These are phyloP conservation scores for Fusarium sp. DNA, from an alignment of 2,329 filamentous ascomycete species.

Conservation along the genomic window DNA sequence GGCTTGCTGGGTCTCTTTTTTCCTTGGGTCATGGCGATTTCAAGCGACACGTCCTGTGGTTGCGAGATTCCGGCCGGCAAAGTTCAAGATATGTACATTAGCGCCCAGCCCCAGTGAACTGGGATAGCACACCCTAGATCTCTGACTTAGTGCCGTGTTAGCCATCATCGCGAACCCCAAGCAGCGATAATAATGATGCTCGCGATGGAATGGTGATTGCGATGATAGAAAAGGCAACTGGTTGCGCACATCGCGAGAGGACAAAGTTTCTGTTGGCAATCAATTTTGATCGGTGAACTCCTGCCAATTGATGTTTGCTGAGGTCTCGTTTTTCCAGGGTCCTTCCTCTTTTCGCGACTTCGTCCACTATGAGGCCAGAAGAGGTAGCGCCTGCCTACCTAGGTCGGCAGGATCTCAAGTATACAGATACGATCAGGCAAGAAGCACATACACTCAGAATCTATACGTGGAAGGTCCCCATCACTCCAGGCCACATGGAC, in stretches of 20 bases:
- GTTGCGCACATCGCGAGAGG: not conserved
- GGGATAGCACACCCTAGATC: constrained; percentile 26
- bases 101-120: constrained; percentile 18
- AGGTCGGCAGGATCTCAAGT: not conserved
- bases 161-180: constrained; percentile 30
- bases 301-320: not conserved
- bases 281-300: not conserved
- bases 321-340: not conserved
- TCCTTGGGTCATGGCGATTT: constrained; percentile 25
- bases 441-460: not conserved
- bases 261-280: not conserved
- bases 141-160: constrained; percentile 1
- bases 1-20: constrained; percentile 9
- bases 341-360: not conserved
- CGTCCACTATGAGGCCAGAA: not conserved
- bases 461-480: not conserved
- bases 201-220: constrained; percentile 1
- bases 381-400: not conserved
- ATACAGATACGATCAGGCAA: not conserved
- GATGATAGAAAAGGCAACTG: not conserved
- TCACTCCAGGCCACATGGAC: not conserved
- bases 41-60: constrained; percentile 20
- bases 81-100: constrained; percentile 31
- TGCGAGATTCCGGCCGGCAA: constrained; percentile 41
- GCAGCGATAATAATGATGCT: not conserved